Percentiles rank a stretch among this genome's conserved stretches.
These are phyloP conservation scores for Nakazawaea wyomingensis DNA, from an alignment of 805 yeast species.

Conservation along the genomic window DNA sequence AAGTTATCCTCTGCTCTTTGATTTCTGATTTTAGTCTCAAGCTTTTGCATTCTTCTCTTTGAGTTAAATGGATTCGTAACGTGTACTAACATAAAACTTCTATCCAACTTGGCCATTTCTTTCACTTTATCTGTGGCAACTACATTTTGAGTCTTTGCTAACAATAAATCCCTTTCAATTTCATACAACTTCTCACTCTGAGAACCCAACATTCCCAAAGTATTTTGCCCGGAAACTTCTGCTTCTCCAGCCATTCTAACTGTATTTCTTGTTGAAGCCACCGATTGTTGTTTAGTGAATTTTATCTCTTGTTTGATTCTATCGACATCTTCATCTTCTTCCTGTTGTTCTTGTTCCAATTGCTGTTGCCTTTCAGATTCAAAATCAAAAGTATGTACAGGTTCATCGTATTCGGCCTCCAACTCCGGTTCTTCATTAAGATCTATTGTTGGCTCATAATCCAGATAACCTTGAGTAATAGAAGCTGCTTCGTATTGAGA, in stretches of 20 bases:
- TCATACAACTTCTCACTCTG: slow-evolving; percentile 82
- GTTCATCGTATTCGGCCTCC: background rate
- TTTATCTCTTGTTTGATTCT: slow-evolving; percentile 77
- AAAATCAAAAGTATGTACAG: background rate
- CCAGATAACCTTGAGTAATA: background rate
- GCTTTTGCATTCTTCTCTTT: slow-evolving; percentile 66
- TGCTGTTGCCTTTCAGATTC: slow-evolving; percentile 26
- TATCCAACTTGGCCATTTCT: slow-evolving; percentile 71
- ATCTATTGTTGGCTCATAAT: background rate
- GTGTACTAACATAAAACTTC: slow-evolving; percentile 75
- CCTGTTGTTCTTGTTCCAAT: slow-evolving; percentile 14
- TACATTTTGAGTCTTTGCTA: slow-evolving; percentile 76
- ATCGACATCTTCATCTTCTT: slow-evolving; percentile 87
- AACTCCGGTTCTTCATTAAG: slow-evolving; percentile 1
- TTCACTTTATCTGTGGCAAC: slow-evolving; percentile 78
- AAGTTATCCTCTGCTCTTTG: slow-evolving; percentile 24
- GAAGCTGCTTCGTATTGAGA: background rate
- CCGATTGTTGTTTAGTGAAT: slow-evolving; percentile 81
- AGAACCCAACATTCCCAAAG: slow-evolving; percentile 86
- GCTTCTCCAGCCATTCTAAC: slow-evolving; percentile 67
- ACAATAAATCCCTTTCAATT: slow-evolving; percentile 69
- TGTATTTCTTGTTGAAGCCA: slow-evolving; percentile 83
- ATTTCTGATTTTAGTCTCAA: slow-evolving; percentile 62
- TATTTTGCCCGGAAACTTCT: slow-evolving; percentile 69
- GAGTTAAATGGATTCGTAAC: slow-evolving; percentile 87